Conservation (phyloP, 306 rosid species). For the Mimosa bimucronata region DNA sequence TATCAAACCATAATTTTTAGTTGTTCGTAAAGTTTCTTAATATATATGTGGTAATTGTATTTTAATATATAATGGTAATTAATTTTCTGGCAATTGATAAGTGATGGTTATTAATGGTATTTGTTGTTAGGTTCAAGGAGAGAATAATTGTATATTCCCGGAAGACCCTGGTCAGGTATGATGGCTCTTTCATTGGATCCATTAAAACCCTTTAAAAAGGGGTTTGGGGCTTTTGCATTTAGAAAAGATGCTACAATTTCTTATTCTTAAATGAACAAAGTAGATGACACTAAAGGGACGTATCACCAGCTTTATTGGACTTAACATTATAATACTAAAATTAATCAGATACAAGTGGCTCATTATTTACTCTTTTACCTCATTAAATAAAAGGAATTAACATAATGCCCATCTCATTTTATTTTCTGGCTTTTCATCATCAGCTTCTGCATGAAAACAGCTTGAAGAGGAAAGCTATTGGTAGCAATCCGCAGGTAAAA, state of each 20-base stretch:
- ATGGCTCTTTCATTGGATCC: slow-evolving; percentile 55
- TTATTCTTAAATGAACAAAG: slow-evolving; percentile 33
- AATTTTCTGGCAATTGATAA: no score
- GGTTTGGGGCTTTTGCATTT: slow-evolving; percentile 40
- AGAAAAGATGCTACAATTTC: slow-evolving; percentile 20
- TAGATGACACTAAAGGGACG: slow-evolving; percentile 25
- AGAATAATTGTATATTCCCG: slow-evolving; percentile 86
- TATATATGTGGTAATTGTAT: no score
- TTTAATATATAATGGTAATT: no score
- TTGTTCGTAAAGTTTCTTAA: no score
- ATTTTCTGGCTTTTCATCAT: slow-evolving; percentile 5
- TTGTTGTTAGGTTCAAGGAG: slow-evolving; percentile 78
- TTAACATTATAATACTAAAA: slow-evolving; percentile 26
- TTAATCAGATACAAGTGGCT: slow-evolving; percentile 6
- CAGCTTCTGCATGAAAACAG: slow-evolving; percentile 63
- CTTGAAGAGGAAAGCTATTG: slow-evolving; percentile 75
- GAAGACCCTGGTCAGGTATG: slow-evolving; percentile 97
- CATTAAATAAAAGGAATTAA: slow-evolving; percentile 3
- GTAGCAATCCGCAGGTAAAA: slow-evolving; percentile 52
- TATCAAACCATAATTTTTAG: no score
- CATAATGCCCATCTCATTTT: slow-evolving; percentile 3
- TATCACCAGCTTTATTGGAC: slow-evolving; percentile 44
- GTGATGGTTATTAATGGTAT: slow-evolving; percentile 40
- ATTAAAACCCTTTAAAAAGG: slow-evolving; percentile 34
- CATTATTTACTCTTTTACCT: not conserved